Conservation (phyloP, 352 stramenopile genomes). For the Pythium folliculosum region DNA sequence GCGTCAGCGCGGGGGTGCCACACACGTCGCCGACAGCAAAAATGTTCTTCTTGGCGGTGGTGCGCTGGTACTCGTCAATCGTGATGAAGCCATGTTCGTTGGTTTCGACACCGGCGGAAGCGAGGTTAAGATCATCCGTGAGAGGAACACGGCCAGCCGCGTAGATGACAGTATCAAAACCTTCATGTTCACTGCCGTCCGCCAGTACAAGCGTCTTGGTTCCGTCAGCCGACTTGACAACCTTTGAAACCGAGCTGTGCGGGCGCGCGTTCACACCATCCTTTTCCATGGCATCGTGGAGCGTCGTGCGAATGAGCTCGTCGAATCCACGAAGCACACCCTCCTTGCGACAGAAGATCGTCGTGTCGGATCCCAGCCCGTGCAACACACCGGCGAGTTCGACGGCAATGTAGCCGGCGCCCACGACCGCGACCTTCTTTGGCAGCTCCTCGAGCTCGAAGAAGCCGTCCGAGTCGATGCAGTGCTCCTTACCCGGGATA, state of each 20-base stretch:
- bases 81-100: constrained; percentile 80
- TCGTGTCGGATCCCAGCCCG: constrained; percentile 91
- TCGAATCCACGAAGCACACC: constrained; percentile 91
- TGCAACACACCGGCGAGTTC: constrained; percentile 96
- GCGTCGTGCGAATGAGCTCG: constrained; percentile 78
- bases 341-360: constrained; percentile 87
- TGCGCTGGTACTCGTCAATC: constrained; percentile 92
- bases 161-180: constrained; percentile 63
- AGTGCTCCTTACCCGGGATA: constrained; percentile 90
- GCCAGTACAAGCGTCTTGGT: constrained; percentile 56
- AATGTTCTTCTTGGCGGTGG: constrained; percentile 66
- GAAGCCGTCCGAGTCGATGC: constrained; percentile 96
- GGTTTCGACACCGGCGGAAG: constrained; percentile 77
- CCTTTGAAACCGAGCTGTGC: constrained; percentile 57
- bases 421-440: constrained; percentile 95
- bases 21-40: constrained; percentile 93
- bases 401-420: constrained; percentile 98
- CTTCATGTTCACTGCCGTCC: constrained; percentile 40
- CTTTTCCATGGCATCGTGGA: constrained; percentile 75
- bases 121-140: constrained; percentile 79
- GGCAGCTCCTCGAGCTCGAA: constrained; percentile 95
- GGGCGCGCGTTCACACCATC: constrained; percentile 53
- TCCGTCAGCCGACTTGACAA: constrained; percentile 75
- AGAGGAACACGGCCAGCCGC: constrained; percentile 88
- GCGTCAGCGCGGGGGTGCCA: constrained; percentile 89